Conservation (phyloP, 2,329 filamentous ascomycete genomes). For the Paracoccidioides brasiliensis region DNA sequence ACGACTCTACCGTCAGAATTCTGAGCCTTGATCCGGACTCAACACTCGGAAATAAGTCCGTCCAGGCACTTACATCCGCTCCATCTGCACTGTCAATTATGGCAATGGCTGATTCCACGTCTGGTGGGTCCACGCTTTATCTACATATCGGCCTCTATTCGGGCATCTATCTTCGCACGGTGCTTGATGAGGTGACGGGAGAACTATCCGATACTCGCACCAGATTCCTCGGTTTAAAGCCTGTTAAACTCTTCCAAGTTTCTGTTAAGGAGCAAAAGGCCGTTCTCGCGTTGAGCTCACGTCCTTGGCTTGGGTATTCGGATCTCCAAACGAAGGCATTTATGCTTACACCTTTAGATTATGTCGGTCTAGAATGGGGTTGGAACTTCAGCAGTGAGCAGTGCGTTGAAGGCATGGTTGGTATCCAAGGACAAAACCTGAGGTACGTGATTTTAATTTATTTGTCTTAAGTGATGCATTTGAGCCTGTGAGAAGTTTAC, state of each 20-base stretch:
- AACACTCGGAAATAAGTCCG: slow-evolving; percentile 82
- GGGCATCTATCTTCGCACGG: slow-evolving; percentile 88
- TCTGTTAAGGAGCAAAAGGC: slow-evolving; percentile 72
- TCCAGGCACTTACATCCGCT: slow-evolving; percentile 82
- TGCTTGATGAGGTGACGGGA: slow-evolving; percentile 88
- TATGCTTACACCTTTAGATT: slow-evolving; percentile 83
- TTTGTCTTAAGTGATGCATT: not conserved
- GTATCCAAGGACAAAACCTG: slow-evolving; percentile 76
- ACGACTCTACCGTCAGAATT: slow-evolving; percentile 90
- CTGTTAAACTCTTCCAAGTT: slow-evolving; percentile 84
- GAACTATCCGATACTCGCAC: slow-evolving; percentile 90
- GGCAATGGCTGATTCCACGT: slow-evolving; percentile 87
- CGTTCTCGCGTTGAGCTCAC: slow-evolving; percentile 77
- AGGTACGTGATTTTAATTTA: slow-evolving; percentile 45
- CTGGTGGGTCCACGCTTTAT: slow-evolving; percentile 76
- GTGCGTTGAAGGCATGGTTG: slow-evolving; percentile 85
- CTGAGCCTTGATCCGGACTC: slow-evolving; percentile 81
- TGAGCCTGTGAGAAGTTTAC: slow-evolving; percentile 11
- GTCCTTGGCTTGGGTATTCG: slow-evolving; percentile 92
- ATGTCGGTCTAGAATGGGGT: slow-evolving; percentile 76
- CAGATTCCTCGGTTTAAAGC: slow-evolving; percentile 83
- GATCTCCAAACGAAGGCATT: slow-evolving; percentile 78
- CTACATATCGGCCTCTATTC: slow-evolving; percentile 93
- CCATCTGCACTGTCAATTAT: slow-evolving; percentile 85
- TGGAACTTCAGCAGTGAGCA: slow-evolving; percentile 97